Evolutionary conservation across 2,329 filamentous ascomycete species (phyloP), one percentile per base, ranked within the genome.

Genomic region (Harringtonia aguacate): DNA sequence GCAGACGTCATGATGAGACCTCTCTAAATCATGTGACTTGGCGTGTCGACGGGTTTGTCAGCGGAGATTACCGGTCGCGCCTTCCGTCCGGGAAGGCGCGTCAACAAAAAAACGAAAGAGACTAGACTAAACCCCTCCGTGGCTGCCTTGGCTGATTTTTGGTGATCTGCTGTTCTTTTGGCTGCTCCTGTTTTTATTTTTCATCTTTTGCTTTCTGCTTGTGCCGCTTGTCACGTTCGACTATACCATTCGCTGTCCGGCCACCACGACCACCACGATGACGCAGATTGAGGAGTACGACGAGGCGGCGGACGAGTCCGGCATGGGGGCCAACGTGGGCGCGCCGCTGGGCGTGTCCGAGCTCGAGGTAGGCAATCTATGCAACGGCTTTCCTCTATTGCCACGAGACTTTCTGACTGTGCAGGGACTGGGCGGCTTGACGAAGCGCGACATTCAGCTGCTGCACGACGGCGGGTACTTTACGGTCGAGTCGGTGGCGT

Each of bases 401-500:
- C n/a, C 20, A 4, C 43, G 18, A 39, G n/a, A 29, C 35, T 21
- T 43, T 21, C 42, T 43, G n/a, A 43, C 40, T 4, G 10, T 20
- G 9, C 22, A 95, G 88, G 90, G 90, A 27, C 70, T 95, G 48
- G 80, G 84, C 37, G 90, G 90, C 14, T 68, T 97, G 52, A 95
- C 89, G n/a, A 89, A 89, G 54, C 80, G 94, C 57, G 92, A 98
- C 60, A 94, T 97, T 54, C 92, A 95, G 60, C 71, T 95, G 33
- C 79, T 98, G 20, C 71, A 94, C 17, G 90, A 97, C 57, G 89
- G 86, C 33, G 92, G 92, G 6, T 97, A 81, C 63, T 87, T 97
- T 61, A 98, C 92, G 0, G 88, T 98, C 31, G 92, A 98, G 64
- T 83, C 89, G 3, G 84, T 98, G 48, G 92, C 92, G 40, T 98